Conservation (phyloP, 495 filamentous ascomycete genomes). For the Aspergillus cavernicola region DNA sequence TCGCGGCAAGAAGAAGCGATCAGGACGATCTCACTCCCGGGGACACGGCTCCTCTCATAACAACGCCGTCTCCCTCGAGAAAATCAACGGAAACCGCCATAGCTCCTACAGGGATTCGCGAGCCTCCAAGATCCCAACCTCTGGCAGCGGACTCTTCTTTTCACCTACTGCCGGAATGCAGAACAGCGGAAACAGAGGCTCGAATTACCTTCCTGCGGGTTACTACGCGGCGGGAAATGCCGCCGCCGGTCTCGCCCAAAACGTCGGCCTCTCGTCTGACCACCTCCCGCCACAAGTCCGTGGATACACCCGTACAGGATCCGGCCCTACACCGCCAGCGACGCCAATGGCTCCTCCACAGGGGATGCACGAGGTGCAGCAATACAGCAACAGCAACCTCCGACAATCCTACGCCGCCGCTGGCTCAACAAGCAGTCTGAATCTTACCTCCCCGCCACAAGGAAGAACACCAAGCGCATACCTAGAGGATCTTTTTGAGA, state of each 20-base stretch:
- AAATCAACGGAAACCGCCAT: conserved; percentile 39
- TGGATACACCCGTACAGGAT: conserved; percentile 37
- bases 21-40: conserved; percentile 13
- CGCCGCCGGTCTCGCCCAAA: conserved; percentile 39
- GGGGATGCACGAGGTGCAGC: conserved; percentile 27
- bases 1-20: conserved; percentile 52
- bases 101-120: conserved; percentile 40
- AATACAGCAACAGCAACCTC: conserved; percentile 22
- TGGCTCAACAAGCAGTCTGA: conserved; percentile 66
- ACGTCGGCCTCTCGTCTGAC: conserved; percentile 11
- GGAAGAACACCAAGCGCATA: conserved; percentile 86
- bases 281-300: conserved; percentile 24
- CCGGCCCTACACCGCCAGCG: conserved; percentile 60
- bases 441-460: conserved; percentile 60
- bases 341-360: conserved; percentile 55
- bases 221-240: conserved; percentile 77
- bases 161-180: conserved; percentile 74
- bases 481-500: conserved; percentile 87
- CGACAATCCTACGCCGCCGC: conserved; percentile 34
- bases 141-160: conserved; percentile 75
- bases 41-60: conserved; percentile 22
- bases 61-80: conserved; percentile 58
- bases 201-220: conserved; percentile 80
- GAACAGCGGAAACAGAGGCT: conserved; percentile 50
- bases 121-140: conserved; percentile 43